These are phyloP conservation scores for Exsudoporus frostii DNA, from an alignment of 768 basidiomycete species.

Conservation along the genomic window DNA sequence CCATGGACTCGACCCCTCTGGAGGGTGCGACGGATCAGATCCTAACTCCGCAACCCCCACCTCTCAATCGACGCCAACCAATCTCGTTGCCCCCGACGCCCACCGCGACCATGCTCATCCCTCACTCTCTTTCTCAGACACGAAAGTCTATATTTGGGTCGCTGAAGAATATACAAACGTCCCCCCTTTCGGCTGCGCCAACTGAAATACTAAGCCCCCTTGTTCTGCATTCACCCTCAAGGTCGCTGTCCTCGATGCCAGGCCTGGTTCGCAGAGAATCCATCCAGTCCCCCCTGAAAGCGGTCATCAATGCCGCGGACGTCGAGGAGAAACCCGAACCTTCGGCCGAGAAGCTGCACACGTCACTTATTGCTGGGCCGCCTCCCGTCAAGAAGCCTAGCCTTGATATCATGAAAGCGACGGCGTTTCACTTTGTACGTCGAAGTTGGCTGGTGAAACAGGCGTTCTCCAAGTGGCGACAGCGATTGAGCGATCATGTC, in stretches of 20 bases:
- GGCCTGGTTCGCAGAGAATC: slow-evolving; percentile 24
- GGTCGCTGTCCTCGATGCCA: slow-evolving; percentile 13
- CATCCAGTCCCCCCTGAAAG: slow-evolving; percentile 23
- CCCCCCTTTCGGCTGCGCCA: slow-evolving; percentile 17
- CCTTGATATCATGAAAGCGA: slow-evolving; percentile 34
- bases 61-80: slow-evolving; percentile 27
- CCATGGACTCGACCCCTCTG: slow-evolving; percentile 5
- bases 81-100: slow-evolving; percentile 36
- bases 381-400: slow-evolving; percentile 11
- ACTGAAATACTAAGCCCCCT: slow-evolving; percentile 32
- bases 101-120: slow-evolving; percentile 19
- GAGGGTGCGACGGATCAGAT: slow-evolving; percentile 9
- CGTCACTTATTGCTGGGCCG: neutral
- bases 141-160: slow-evolving; percentile 21
- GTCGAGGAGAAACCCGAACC: slow-evolving; percentile 7
- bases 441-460: slow-evolving; percentile 40
- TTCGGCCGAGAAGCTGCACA: slow-evolving; percentile 1
- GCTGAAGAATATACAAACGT: slow-evolving; percentile 27
- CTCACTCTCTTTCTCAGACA: slow-evolving; percentile 10
- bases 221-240: slow-evolving; percentile 26
- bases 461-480: slow-evolving; percentile 46
- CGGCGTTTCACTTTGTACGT: slow-evolving; percentile 42
- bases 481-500: slow-evolving; percentile 41
- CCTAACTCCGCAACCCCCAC: slow-evolving; percentile 24
- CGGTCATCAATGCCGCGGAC: slow-evolving; percentile 8